These are phyloP conservation scores for Plasmodium berghei DNA, from an alignment of 169 alveolate species.

Conservation along the genomic window DNA sequence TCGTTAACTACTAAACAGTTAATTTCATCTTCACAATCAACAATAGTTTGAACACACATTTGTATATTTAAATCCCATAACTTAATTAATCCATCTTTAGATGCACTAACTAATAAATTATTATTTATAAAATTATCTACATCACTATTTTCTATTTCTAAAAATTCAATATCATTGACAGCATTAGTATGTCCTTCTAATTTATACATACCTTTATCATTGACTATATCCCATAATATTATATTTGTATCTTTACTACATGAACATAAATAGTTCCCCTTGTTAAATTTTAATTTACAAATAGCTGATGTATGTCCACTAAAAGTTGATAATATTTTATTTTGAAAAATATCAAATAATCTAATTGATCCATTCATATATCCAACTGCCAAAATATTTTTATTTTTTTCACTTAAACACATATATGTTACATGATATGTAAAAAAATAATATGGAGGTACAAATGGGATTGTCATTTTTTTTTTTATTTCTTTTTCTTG, in stretches of 20 bases:
- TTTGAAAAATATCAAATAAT: slow-evolving; percentile 81
- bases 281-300: slow-evolving; percentile 77
- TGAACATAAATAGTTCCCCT: slow-evolving; percentile 83
- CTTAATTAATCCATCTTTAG: slow-evolving; percentile 90
- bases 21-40: slow-evolving; percentile 86
- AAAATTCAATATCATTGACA: slow-evolving; percentile 83
- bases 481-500: slow-evolving; percentile 65
- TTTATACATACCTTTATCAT: slow-evolving; percentile 87
- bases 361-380: slow-evolving; percentile 87
- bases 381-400: slow-evolving; percentile 86
- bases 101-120: slow-evolving; percentile 81
- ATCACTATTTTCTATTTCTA: slow-evolving; percentile 46
- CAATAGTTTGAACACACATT: slow-evolving; percentile 89
- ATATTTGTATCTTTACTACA: slow-evolving; percentile 90
- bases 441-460: slow-evolving; percentile 79
- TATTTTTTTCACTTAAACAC: slow-evolving; percentile 76
- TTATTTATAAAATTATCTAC: slow-evolving; percentile 37
- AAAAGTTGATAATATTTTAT: slow-evolving; percentile 78
- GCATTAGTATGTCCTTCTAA: slow-evolving; percentile 88
- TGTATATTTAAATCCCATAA: slow-evolving; percentile 90
- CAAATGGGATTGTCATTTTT: slow-evolving; percentile 77
- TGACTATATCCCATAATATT: slow-evolving; percentile 90
- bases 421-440: slow-evolving; percentile 80
- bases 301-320: slow-evolving; percentile 85
- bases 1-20: slow-evolving; percentile 79